Percentiles rank a stretch among this genome's conserved stretches.
Conservation (phyloP, 305 asterid species). For the Caryopteris hybrid region DNA sequence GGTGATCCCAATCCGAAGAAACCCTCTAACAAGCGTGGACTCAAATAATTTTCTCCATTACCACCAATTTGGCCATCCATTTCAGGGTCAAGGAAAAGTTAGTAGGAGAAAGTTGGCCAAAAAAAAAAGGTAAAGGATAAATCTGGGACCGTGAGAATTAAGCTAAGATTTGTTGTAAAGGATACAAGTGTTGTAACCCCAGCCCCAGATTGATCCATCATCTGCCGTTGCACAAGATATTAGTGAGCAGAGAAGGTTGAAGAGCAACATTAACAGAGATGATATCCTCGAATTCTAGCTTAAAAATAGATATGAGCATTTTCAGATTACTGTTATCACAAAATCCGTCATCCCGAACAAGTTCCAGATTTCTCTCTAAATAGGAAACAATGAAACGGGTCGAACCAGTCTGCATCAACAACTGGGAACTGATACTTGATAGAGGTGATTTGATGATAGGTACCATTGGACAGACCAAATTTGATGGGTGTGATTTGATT, state of each 20-base stretch:
- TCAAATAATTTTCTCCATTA: constrained; percentile 50
- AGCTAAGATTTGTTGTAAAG: constrained; percentile 26
- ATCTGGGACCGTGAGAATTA: neutral
- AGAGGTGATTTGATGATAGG: neutral
- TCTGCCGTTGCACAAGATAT: constrained; percentile 46
- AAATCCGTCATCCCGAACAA: neutral
- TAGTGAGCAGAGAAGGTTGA: too few species aligned
- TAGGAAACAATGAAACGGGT: neutral
- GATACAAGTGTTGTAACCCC: constrained; percentile 94
- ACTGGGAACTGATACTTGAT: neutral
- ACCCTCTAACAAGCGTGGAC: constrained; percentile 60
- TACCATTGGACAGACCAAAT: neutral
- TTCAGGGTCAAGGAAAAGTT: constrained; percentile 45
- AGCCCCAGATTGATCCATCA: constrained; percentile 92
- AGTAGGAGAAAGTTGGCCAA: neutral
- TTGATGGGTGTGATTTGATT: neutral
- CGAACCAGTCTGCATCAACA: neutral
- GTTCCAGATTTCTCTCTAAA: neutral
- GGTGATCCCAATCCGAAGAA: constrained; percentile 55
- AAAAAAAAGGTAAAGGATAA: neutral
- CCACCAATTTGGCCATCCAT: constrained; percentile 83
- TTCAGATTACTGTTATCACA: neutral
- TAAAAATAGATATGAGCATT: neutral
- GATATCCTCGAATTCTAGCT: neutral
- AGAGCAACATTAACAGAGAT: neutral